These are phyloP conservation scores for Cephaloascus albidus DNA, from an alignment of 805 yeast species.

Conservation along the genomic window DNA sequence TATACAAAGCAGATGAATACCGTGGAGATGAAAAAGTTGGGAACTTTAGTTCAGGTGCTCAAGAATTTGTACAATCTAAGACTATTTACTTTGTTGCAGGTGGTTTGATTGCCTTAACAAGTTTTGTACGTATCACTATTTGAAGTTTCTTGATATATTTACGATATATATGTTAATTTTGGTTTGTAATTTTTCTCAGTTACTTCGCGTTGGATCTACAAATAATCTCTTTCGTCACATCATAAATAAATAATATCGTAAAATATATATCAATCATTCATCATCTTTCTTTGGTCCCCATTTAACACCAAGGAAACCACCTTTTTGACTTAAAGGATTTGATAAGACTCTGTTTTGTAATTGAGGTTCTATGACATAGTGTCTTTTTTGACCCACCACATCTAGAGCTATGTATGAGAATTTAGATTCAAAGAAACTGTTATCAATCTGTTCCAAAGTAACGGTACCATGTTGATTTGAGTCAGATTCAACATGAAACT, in stretches of 20 bases:
- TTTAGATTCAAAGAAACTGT: conserved; percentile 55
- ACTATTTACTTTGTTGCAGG: too few relatives aligned
- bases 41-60: background rate
- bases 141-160: too few relatives aligned
- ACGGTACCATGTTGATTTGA: conserved; percentile 56
- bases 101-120: too few relatives aligned
- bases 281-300: conserved; percentile 74
- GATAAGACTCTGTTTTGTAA: conserved; percentile 33
- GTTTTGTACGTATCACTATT: too few relatives aligned
- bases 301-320: conserved; percentile 70
- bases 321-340: conserved; percentile 21
- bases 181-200: too few relatives aligned
- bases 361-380: conserved; percentile 60
- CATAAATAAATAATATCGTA: too few relatives aligned
- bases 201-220: too few relatives aligned
- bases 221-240: too few relatives aligned
- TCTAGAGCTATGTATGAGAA: conserved; percentile 69
- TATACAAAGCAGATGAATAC: background rate
- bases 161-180: too few relatives aligned
- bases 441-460: conserved; percentile 72
- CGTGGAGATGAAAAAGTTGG: background rate
- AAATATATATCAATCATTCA: too few relatives aligned
- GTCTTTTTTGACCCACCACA: conserved; percentile 59
- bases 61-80: too few relatives aligned
- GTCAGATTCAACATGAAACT: conserved; percentile 76